A percentile compares a stretch with the other conserved stretches of the same genome.
Conservation (phyloP, 257 asterid species). For the Ehretia macrophylla region DNA sequence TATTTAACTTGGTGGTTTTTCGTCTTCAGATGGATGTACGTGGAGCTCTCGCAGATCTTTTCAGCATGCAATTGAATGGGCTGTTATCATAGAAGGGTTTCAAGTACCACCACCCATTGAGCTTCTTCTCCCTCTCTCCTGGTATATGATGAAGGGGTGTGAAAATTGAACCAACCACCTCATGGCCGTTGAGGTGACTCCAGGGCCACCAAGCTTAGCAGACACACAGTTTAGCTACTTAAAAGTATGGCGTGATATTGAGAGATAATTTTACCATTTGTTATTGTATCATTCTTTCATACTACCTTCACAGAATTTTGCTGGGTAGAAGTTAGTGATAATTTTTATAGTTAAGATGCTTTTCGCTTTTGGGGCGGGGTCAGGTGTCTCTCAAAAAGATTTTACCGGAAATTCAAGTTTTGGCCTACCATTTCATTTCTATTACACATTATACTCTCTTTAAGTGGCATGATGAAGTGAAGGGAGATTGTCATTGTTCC, state of each 20-base stretch:
- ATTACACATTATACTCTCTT: too few species aligned
- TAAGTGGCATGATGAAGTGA: too few species aligned
- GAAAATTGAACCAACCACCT: too few species aligned
- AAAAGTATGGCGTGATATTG: not conserved
- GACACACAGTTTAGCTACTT: too few species aligned
- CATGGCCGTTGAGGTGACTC: not conserved
- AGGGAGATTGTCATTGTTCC: too few species aligned
- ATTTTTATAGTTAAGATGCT: too few species aligned
- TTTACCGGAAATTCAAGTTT: too few species aligned
- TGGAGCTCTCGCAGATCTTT: conserved; percentile 82
- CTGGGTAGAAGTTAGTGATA: not conserved
- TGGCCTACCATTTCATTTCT: too few species aligned
- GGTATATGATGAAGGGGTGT: too few species aligned
- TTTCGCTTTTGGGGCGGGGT: too few species aligned
- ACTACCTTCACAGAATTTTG: not conserved
- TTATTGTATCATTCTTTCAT: not conserved
- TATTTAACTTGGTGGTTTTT: not conserved
- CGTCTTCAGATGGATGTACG: conserved; percentile 83
- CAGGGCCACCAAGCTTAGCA: not conserved
- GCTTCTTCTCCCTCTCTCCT: not conserved
- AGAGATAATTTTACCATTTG: not conserved
- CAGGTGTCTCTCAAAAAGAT: too few species aligned
- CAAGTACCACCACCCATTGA: not conserved
- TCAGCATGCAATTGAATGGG: conserved; percentile 61
- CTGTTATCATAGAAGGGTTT: conserved; percentile 26